These are phyloP conservation scores for Thielaviopsis populi DNA, from an alignment of 2,329 filamentous ascomycete genomes.

Conservation along the genomic window DNA sequence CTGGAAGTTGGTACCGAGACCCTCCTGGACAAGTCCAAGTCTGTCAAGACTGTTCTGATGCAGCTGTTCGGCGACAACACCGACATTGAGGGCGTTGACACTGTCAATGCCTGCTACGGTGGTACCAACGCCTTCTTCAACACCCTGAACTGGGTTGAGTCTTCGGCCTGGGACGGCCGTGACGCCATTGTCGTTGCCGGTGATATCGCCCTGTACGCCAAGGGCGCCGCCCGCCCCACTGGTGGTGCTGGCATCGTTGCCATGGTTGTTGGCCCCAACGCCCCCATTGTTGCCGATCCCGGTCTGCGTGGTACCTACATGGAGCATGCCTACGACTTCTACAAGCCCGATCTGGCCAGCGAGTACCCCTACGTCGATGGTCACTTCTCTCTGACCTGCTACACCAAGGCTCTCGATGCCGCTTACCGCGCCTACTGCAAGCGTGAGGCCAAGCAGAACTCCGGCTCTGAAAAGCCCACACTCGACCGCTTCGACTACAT, in stretches of 20 bases:
- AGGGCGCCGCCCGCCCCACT: slow-evolving; percentile 66
- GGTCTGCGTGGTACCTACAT: slow-evolving; percentile 69
- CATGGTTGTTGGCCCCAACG: slow-evolving; percentile 63
- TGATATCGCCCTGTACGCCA: slow-evolving; percentile 75
- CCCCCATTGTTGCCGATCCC: slow-evolving; percentile 61
- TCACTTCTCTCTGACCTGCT: slow-evolving; percentile 70
- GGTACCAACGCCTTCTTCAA: slow-evolving; percentile 78
- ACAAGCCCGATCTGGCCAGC: slow-evolving; percentile 77
- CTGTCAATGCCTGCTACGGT: slow-evolving; percentile 73
- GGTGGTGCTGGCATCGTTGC: slow-evolving; percentile 68
- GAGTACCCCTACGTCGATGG: slow-evolving; percentile 79
- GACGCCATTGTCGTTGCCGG: slow-evolving; percentile 67
- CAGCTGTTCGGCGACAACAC: slow-evolving; percentile 73
- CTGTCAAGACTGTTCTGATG: slow-evolving; percentile 78
- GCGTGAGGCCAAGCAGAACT: slow-evolving; percentile 48
- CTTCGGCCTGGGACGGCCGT: slow-evolving; percentile 71
- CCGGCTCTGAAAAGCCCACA: slow-evolving; percentile 36
- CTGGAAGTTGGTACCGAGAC: slow-evolving; percentile 79
- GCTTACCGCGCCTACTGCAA: slow-evolving; percentile 70
- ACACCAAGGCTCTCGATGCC: slow-evolving; percentile 63
- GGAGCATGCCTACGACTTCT: slow-evolving; percentile 77
- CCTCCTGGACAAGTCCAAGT: slow-evolving; percentile 79
- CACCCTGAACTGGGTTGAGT: slow-evolving; percentile 72
- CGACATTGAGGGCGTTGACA: slow-evolving; percentile 72
- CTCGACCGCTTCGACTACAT: slow-evolving; percentile 75